phyloP scores from a whole-genome alignment of 495 filamentous ascomycete genomes.

The Chlorociboria aeruginascens region DNA sequence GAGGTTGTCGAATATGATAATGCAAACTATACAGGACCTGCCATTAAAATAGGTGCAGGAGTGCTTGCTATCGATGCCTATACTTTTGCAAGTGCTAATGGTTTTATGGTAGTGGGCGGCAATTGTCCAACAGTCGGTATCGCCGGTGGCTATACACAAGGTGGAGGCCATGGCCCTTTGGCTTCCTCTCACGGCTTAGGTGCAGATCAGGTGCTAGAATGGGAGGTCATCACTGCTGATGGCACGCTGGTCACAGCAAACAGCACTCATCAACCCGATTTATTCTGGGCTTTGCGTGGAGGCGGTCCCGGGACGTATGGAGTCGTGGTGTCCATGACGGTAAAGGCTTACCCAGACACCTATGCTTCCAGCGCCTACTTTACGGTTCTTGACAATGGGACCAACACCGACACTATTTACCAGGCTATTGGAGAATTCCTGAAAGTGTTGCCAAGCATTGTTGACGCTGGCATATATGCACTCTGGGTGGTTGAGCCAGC shows the following conservation, averaged over 20 bases:
- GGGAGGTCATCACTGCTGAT: constrained; percentile 38
- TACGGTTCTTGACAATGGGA: constrained; percentile 15
- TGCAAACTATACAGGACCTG: constrained; percentile 27
- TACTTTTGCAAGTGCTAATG: constrained; percentile 27
- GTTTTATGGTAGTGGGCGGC: constrained; percentile 38
- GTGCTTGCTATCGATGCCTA: constrained; percentile 42
- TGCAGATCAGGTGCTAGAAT: constrained; percentile 45
- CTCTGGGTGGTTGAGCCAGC: background rate
- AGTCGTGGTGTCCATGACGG: constrained; percentile 33
- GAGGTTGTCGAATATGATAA: constrained; percentile 24
- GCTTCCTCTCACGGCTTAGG: constrained; percentile 38
- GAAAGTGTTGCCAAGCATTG: constrained; percentile 13
- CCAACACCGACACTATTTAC: constrained; percentile 32
- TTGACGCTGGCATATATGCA: background rate
- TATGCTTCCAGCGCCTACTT: constrained; percentile 19
- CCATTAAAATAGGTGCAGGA: constrained; percentile 38
- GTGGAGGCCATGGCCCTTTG: constrained; percentile 48
- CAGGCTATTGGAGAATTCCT: constrained; percentile 29
- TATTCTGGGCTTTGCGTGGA: constrained; percentile 49
- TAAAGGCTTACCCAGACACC: constrained; percentile 22
- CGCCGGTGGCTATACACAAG: constrained; percentile 39
- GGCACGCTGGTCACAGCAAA: constrained; percentile 32
- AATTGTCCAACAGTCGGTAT: constrained; percentile 38
- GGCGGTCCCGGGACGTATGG: constrained; percentile 37
- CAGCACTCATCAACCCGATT: constrained; percentile 31